These are phyloP conservation scores for Phytomonas sp. DNA, from an alignment of 208 protist species.

Conservation along the genomic window DNA sequence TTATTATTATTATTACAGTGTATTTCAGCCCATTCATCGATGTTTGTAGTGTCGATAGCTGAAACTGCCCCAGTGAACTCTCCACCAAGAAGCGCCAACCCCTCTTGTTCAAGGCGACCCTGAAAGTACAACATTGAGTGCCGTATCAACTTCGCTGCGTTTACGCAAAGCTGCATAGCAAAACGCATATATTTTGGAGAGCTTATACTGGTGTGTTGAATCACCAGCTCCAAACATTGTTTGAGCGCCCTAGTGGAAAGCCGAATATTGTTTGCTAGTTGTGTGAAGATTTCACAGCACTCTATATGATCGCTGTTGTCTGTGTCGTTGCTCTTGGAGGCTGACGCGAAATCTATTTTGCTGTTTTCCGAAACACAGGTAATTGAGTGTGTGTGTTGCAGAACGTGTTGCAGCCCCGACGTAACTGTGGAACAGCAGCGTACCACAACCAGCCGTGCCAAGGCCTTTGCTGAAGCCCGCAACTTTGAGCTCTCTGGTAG, in stretches of 20 bases:
- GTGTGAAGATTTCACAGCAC: conserved; percentile 20
- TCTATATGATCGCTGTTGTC: neutral
- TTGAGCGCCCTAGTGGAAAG: conserved; percentile 41
- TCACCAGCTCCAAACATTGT: conserved; percentile 43
- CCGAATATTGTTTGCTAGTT: conserved; percentile 41
- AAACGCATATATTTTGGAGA: conserved; percentile 50
- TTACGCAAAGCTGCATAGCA: conserved; percentile 52
- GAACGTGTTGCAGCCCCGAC: conserved; percentile 53
- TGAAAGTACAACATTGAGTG: conserved; percentile 44
- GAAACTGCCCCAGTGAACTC: neutral
- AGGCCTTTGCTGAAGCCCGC: conserved; percentile 46
- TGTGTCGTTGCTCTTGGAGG: neutral
- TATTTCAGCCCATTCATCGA: neutral
- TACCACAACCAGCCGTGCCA: conserved; percentile 51
- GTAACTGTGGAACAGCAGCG: conserved; percentile 67
- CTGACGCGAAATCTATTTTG: neutral
- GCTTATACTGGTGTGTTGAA: conserved; percentile 27
- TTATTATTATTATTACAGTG: conserved; percentile 8
- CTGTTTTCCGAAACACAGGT: neutral
- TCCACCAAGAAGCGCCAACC: neutral
- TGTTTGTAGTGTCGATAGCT: neutral
- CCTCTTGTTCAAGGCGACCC: conserved; percentile 26
- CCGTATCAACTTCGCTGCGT: conserved; percentile 61
- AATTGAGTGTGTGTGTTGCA: conserved; percentile 33
- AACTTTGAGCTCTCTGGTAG: conserved; percentile 53